Evolutionary conservation across 345 rosid species (phyloP), one percentile per base, ranked within the genome.

Genomic region (Moricandia arvensis): DNA sequence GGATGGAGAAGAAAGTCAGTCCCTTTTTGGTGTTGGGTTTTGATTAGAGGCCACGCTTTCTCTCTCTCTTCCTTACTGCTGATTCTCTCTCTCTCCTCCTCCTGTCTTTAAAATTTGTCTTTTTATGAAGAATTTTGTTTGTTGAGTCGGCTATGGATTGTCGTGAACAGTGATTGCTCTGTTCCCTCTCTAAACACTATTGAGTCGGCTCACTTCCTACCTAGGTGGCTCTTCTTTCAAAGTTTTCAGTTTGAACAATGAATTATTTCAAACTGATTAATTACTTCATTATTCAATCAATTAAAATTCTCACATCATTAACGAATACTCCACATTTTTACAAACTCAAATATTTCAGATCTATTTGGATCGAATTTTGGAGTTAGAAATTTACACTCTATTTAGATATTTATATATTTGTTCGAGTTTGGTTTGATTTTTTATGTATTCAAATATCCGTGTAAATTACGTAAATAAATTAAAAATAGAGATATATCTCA

Each of bases 91-190:
- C 26, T 43, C 37, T 74, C 17, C 15, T 51, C 38, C 68, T 68
- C 3, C 30, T 10, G 80, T 71, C 63, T 71, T 49, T 6, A 21
- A 54, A 71, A 8, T 77, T 77, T 71, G 76, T 77, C 76, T 38
- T 65, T 45, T 54, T 41, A 7, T 53, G 57, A 26, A 24, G 2
- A n/a, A n/a, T 12, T 63, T 59, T 53, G 10, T 18, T 10, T 64
- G 41, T 58, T 77, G 41, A 77, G 76, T 77, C 80, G 80, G 80
- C 80, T 77, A 65, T 71, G 62, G 68, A 33, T 75, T 75, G 61
- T 59, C 63, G 79, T 68, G 66, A 71, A 77, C 76, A 71, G 76
- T 77, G 51, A 6, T 17, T 13, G 66, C 71, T 70, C 69, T 76
- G 59, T n/a, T 54, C 47, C 49, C 13, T n/a, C 17, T 2, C 63